Conservation (phyloP, 176 grass and related monocot species). For the Cocos nucifera region DNA sequence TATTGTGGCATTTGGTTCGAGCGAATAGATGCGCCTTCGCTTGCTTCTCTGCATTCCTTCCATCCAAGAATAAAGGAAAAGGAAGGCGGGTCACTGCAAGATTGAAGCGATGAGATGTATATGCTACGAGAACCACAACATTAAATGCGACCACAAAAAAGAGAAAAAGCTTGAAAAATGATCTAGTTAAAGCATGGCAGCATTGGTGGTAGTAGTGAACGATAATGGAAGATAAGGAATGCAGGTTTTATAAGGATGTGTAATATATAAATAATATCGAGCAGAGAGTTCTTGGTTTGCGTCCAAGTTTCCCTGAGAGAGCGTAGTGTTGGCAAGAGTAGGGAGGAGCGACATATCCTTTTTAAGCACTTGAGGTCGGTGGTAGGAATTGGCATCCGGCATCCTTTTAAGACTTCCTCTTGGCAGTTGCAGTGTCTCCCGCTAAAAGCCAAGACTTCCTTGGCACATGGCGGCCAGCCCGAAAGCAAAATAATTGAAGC, state of each 20-base stretch:
- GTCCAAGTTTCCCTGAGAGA: not conserved
- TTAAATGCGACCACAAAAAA: not conserved
- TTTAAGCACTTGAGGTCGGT: not conserved
- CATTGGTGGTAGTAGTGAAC: too few relatives aligned
- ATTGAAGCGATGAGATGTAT: too few relatives aligned
- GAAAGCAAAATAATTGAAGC: conserved; percentile 13
- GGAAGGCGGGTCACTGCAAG: not conserved
- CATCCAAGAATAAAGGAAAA: not conserved
- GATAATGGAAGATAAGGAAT: not conserved
- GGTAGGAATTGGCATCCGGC: too few relatives aligned
- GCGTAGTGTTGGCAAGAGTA: not conserved
- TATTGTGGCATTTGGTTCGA: too few relatives aligned
- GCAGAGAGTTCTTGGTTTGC: not conserved
- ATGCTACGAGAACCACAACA: too few relatives aligned
- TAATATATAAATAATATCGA: not conserved
- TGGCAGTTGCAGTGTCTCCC: not conserved
- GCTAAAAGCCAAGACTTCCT: not conserved
- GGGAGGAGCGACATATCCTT: not conserved
- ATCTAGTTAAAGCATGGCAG: too few relatives aligned
- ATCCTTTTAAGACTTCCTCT: not conserved
- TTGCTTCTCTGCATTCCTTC: conserved; percentile 12
- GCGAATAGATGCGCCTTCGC: not conserved
- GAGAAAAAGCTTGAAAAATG: not conserved
- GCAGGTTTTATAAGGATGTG: too few relatives aligned
- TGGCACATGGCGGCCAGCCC: conserved; percentile 6